Evolutionary conservation across 1,284 basidiomycete species (phyloP).

Genomic region (Moniliophthora roreri): DNA sequence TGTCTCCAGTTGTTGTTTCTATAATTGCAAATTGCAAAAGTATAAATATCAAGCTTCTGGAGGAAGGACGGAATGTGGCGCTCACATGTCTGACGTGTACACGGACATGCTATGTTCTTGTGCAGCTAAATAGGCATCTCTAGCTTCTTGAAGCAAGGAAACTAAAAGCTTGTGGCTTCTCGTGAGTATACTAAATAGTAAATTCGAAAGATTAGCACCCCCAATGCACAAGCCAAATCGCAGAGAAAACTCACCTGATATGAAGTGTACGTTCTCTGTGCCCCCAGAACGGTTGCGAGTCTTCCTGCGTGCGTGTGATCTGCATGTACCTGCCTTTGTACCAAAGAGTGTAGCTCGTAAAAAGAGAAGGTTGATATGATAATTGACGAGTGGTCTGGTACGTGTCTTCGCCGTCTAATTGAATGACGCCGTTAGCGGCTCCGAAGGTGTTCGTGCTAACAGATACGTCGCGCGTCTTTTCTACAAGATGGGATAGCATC

Average conservation of each 20-base stretch:
- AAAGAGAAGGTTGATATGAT: constrained; percentile 46
- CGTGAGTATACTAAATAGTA: constrained; percentile 46
- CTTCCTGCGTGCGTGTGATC: constrained; percentile 35
- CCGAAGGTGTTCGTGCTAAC: constrained; percentile 45
- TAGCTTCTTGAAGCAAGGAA: constrained; percentile 55
- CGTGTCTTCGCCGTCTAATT: constrained; percentile 34
- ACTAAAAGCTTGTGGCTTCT: constrained; percentile 47
- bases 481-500: constrained; percentile 21
- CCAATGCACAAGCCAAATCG: too few species aligned
- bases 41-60: not conserved
- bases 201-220: not conserved
- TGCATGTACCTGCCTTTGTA: constrained; percentile 48
- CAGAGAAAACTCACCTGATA: constrained; percentile 32
- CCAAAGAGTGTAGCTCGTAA: constrained; percentile 47
- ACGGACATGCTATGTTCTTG: constrained; percentile 56
- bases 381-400: constrained; percentile 32
- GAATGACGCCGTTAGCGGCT: constrained; percentile 31
- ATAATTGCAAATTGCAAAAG: constrained; percentile 4
- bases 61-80: constrained; percentile 4
- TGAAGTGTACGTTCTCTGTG: constrained; percentile 34
- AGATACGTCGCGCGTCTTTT: constrained; percentile 49
- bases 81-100: constrained; percentile 50
- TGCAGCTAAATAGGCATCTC: constrained; percentile 47
- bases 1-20: constrained; percentile 50
- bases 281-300: constrained; percentile 30